phyloP scores from a whole-genome alignment of 441 rosid genomes.

The Erodium chrysanthum region DNA sequence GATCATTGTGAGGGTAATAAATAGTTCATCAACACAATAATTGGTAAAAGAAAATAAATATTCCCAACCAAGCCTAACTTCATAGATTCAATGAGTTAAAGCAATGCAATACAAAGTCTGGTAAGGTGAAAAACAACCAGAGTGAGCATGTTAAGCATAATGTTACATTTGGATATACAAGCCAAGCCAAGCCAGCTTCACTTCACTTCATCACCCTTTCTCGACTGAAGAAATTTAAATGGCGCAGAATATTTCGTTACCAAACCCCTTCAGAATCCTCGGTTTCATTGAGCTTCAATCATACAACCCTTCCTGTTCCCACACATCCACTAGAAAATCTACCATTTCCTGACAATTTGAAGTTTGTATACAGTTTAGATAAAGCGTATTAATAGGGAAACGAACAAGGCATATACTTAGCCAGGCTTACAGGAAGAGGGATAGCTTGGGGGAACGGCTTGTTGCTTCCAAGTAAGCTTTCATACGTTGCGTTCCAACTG shows the following conservation, averaged over 20 bases:
- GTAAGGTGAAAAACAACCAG: not conserved
- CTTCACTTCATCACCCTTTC: slow-evolving; percentile 17
- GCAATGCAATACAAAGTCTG: not conserved
- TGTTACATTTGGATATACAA: slow-evolving; percentile 21
- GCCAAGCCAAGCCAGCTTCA: slow-evolving; percentile 9
- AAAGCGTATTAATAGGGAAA: not conserved
- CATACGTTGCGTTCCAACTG: slow-evolving; percentile 58
- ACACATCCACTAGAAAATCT: slow-evolving; percentile 73
- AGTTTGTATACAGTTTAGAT: not conserved
- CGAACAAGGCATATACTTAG: too few species aligned
- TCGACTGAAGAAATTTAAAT: slow-evolving; percentile 15
- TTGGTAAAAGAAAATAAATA: not conserved
- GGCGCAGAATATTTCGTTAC: not conserved
- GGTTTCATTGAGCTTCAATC: slow-evolving; percentile 29
- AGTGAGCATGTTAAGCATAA: slow-evolving; percentile 18
- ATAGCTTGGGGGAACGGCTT: slow-evolving; percentile 50
- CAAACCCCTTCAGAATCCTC: slow-evolving; percentile 18
- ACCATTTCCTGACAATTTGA: slow-evolving; percentile 65
- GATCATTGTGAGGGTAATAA: not conserved
- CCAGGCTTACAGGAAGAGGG: slow-evolving; percentile 45
- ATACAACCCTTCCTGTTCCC: slow-evolving; percentile 90
- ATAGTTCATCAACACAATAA: not conserved
- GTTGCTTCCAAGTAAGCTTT: slow-evolving; percentile 55
- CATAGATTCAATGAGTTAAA: not conserved
- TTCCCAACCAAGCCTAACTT: not conserved